Evolutionary conservation across 345 rosid species (phyloP), one percentile per base, ranked within the genome.

Genomic region (Ceriops zippeliana): DNA sequence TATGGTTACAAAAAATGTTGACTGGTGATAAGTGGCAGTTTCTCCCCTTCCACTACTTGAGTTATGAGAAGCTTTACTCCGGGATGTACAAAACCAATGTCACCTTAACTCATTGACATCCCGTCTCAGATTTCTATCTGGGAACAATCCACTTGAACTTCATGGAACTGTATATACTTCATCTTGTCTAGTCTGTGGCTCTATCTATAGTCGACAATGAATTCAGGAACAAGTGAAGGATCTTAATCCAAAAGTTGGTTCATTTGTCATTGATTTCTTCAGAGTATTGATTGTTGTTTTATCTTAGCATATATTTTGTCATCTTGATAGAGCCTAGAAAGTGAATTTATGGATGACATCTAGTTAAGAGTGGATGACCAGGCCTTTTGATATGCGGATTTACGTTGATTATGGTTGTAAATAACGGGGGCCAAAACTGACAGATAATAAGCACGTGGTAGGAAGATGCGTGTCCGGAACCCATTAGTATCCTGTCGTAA

Each of bases 1-100:
- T 76, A 83, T 93, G 80, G 79, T 91, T 62, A 93, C 98, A 21
- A 97, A 91, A 81, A 93, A 93, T 70, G 97, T 91, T 69, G 97
- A 93, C 73, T 80, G 97, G 96, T 24, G 24, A 24, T 89, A 68
- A 60, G 1, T 37, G 38, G 46, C 15, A 62, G 8, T 47, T 35
- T 49, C 37, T 59, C 26, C 11, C 42, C 24, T 5, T 52, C 73
- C 34, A 21, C 68, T 52, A 8, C 2, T 54, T n/a, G 53, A 27
- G 19, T 31, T 5, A 31, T 4, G 7, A 32, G 7, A 32, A 32
- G 7, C 35, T 32, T 32, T 47, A 8, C 53, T 16, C 47, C 21
- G 61, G 53, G 42, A 19, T 28, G 53, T 15, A 52, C 56, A 65
- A 65, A 2, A 38, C 47, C 27, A 34, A 34, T 15, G 74, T 68